Evolutionary conservation across 805 yeast species (phyloP).

Genomic region (Myxozyma mucilagina): DNA sequence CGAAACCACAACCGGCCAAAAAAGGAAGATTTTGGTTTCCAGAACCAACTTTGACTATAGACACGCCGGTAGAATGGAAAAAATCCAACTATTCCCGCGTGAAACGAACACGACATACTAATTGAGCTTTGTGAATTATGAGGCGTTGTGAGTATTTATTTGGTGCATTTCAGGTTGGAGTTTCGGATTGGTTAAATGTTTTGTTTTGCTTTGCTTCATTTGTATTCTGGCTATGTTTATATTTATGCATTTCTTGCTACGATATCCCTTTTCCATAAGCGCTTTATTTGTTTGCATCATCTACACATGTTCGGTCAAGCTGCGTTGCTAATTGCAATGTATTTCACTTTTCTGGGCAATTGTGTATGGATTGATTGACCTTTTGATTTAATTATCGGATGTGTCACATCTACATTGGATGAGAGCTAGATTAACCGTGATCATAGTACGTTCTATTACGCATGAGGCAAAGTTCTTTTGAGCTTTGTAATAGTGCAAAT

Average conservation of each 20-base stretch:
- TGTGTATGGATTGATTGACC: conserved; percentile 5
- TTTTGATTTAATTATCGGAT: conserved; percentile 4
- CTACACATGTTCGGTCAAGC: conserved; percentile 12
- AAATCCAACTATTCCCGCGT: neutral
- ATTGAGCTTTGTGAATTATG: neutral
- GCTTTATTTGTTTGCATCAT: conserved; percentile 4
- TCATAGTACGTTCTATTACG: conserved; percentile 33
- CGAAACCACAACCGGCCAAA: neutral
- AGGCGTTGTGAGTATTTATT: neutral
- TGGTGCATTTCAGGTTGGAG: neutral
- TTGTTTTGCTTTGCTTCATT: neutral
- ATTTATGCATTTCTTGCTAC: neutral
- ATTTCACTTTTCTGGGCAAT: neutral
- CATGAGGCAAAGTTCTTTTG: neutral
- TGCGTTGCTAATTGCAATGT: neutral
- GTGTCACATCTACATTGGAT: neutral
- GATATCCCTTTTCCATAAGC: neutral
- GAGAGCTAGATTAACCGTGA: conserved; percentile 25
- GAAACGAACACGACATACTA: neutral
- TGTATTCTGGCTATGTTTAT: neutral
- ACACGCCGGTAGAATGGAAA: neutral
- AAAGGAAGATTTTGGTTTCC: conserved; percentile 4
- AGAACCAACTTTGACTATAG: conserved; percentile 1
- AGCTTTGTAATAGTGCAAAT: neutral
- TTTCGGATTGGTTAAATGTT: neutral